phyloP scores from a whole-genome alignment of 805 yeast genomes.

The Candida rishiriensis region DNA sequence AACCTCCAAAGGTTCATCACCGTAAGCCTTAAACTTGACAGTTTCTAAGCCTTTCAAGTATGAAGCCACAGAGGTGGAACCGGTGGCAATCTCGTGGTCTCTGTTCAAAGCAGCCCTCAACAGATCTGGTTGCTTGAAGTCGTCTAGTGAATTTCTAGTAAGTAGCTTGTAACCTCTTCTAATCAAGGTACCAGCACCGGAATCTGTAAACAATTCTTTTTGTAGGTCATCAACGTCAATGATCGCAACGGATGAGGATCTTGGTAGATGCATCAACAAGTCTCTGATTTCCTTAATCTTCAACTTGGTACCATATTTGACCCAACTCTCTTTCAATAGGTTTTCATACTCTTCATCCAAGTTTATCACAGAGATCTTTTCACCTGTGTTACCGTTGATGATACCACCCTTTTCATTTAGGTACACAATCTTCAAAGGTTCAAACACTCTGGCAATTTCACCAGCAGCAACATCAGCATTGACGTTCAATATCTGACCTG shows the following conservation, averaged over 20 bases:
- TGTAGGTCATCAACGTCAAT: slow-evolving; percentile 93
- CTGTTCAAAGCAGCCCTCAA: slow-evolving; percentile 72
- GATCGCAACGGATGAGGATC: slow-evolving; percentile 97
- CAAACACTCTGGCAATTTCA: slow-evolving; percentile 92
- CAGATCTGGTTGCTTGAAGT: slow-evolving; percentile 69
- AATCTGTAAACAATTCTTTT: slow-evolving; percentile 95
- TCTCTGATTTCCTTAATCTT: slow-evolving; percentile 96
- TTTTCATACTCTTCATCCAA: slow-evolving; percentile 94
- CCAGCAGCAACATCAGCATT: slow-evolving; percentile 99
- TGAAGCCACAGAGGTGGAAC: slow-evolving; percentile 70
- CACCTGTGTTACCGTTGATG: slow-evolving; percentile 86
- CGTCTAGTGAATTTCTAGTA: slow-evolving; percentile 62
- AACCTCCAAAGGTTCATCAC: slow-evolving; percentile 95
- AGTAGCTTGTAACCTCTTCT: slow-evolving; percentile 93
- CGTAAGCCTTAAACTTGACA: slow-evolving; percentile 66
- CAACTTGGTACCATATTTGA: slow-evolving; percentile 95
- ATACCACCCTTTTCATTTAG: slow-evolving; percentile 98
- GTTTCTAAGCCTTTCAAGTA: slow-evolving; percentile 71
- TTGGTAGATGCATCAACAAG: slow-evolving; percentile 86
- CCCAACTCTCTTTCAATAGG: slow-evolving; percentile 93
- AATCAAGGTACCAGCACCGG: slow-evolving; percentile 98
- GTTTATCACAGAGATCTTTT: slow-evolving; percentile 84
- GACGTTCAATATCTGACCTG: slow-evolving; percentile 94
- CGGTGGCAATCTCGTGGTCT: slow-evolving; percentile 70
- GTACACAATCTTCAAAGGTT: slow-evolving; percentile 95